Evolutionary conservation across 148 eudicot genomes (phyloP).

Genomic region (Vaccinium darrowii): DNA sequence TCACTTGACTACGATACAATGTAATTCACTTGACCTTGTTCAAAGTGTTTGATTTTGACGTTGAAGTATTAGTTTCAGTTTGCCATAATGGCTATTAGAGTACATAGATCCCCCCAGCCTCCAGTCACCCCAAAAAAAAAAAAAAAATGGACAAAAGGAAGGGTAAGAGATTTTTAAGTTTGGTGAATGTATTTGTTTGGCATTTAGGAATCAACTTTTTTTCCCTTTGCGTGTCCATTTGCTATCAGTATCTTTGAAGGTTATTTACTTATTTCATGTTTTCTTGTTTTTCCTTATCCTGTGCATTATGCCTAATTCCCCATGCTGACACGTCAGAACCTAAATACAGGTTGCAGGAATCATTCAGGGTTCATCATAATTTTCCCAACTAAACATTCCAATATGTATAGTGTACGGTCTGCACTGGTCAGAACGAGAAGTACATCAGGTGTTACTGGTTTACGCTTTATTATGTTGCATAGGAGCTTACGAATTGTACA

Average conservation of each 20-base stretch:
- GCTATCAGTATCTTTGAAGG: neutral
- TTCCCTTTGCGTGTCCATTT: neutral
- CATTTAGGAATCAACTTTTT: neutral
- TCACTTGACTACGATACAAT: neutral
- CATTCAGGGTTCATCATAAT: slow-evolving; percentile 27
- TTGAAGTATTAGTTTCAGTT: neutral
- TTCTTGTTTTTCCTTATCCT: neutral
- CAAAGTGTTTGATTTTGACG: neutral
- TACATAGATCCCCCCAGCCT: neutral
- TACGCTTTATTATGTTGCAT: slow-evolving; percentile 18
- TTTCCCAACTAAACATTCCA: slow-evolving; percentile 26
- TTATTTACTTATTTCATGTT: neutral
- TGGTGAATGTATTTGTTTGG: neutral
- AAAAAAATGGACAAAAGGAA: neutral
- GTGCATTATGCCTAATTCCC: neutral
- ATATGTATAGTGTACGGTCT: slow-evolving; percentile 18
- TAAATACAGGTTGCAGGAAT: slow-evolving; percentile 37
- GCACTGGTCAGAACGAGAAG: slow-evolving; percentile 29
- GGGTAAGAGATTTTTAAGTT: neutral
- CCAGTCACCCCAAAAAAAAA: neutral
- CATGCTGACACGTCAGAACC: neutral
- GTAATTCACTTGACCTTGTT: neutral
- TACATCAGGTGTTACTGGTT: slow-evolving; percentile 53
- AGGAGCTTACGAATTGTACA: slow-evolving; percentile 17
- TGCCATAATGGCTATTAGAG: neutral